Conservation (phyloP, 2,329 filamentous ascomycete genomes). For the Phyllachora maydis region DNA sequence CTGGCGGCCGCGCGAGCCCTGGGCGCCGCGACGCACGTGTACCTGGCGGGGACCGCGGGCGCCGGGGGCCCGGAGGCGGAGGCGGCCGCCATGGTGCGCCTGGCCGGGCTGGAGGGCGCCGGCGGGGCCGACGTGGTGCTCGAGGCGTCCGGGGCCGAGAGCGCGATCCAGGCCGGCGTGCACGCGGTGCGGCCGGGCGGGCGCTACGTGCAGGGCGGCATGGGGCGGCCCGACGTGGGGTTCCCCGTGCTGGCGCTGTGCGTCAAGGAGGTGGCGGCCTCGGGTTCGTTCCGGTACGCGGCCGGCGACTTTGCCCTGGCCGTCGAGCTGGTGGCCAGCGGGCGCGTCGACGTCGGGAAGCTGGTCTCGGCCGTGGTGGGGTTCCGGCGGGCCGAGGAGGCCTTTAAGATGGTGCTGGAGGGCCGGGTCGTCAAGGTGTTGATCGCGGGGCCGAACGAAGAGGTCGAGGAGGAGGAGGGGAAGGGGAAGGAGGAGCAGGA, state of each 20-base stretch:
- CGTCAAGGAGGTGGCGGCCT: slow-evolving; percentile 70
- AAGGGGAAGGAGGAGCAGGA: slow-evolving; percentile 4
- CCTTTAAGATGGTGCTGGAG: slow-evolving; percentile 69
- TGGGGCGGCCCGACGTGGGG: slow-evolving; percentile 71
- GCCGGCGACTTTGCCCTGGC: slow-evolving; percentile 75
- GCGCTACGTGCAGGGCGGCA: slow-evolving; percentile 69
- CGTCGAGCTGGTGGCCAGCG: slow-evolving; percentile 52
- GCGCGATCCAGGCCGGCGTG: slow-evolving; percentile 55
- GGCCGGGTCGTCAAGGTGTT: slow-evolving; percentile 58
- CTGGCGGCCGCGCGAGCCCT: slow-evolving; percentile 61
- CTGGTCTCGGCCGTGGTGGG: slow-evolving; percentile 59
- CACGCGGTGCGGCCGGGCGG: slow-evolving; percentile 53
- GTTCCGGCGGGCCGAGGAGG: slow-evolving; percentile 67
- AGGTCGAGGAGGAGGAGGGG: slow-evolving; percentile 4
- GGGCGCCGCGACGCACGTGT: slow-evolving; percentile 51
- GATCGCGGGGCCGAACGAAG: slow-evolving; percentile 47
- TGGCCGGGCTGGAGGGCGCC: slow-evolving; percentile 42
- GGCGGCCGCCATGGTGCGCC: slow-evolving; percentile 42
- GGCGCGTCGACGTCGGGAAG: slow-evolving; percentile 62
- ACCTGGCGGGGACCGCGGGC: slow-evolving; percentile 37
- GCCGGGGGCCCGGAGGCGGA: slow-evolving; percentile 65
- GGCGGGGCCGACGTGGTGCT: slow-evolving; percentile 58
- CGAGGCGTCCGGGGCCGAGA: slow-evolving; percentile 62
- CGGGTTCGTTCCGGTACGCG: slow-evolving; percentile 79
- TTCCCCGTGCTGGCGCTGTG: slow-evolving; percentile 88